Evolutionary conservation across 2,329 filamentous ascomycete genomes (phyloP), one percentile per base, ranked within the genome.

Genomic region (Chaetoscypha palmicola): DNA sequence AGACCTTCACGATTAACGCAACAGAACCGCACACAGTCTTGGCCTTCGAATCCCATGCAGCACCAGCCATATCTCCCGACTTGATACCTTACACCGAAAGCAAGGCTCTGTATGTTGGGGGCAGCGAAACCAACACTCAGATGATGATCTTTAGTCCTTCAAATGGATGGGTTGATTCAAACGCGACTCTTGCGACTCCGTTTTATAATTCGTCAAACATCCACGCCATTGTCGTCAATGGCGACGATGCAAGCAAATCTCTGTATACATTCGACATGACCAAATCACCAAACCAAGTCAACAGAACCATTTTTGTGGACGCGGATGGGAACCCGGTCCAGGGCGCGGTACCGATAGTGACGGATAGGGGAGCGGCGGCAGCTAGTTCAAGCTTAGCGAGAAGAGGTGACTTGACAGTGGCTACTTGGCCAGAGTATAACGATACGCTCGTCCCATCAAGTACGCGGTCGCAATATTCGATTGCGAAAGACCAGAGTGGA

Each of bases 361-460:
- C 43, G 8, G 38, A 41, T 12, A 17, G 22, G 22, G 31, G 21
- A 8, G 23, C 33, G 10, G 38, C 41, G 19, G 37, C 46, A 26
- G 34, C 37, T 42, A 39, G 43, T 31, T 16, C 14, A 4, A 45
- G 44, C 23, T 9, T 23, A 20, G 38, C 44, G 10, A 52, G 49
- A 36, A 53, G 52, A 41, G 65, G 75, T 50, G 68, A 71, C 12
- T 63, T 86, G 22, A 80, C 77, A 1, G 60, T 81, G 20, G 67
- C 66, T 17, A 69, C 80, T 56, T 94, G 87, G 79, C 89, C 90
- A 2, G 58, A 71, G 2, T 96, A 96, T 64, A 90, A 96, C 64
- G 72, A 68, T 41, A 83, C 81, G 1, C 65, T 81, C 32, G 90
- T 85, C 0, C 85, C 90, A 0, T 74, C 66, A 1, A 69, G 65